These are phyloP conservation scores for Plasmodium sp. DNA, from an alignment of 169 alveolate species.

Conservation along the genomic window DNA sequence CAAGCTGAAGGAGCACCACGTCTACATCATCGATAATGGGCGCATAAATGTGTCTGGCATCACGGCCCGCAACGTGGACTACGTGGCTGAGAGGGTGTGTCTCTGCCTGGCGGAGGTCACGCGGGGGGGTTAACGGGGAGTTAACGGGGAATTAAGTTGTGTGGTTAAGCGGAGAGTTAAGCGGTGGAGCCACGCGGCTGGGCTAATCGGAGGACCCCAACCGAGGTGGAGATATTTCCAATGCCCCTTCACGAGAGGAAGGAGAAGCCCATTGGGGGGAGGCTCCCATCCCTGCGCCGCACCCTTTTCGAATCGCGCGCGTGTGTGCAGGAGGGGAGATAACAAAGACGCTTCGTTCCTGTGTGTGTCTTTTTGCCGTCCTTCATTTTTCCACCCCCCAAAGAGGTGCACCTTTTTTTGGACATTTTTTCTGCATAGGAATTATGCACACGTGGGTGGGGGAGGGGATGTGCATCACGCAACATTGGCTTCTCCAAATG, in stretches of 20 bases:
- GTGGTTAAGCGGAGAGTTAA: background rate
- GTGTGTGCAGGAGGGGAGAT: background rate
- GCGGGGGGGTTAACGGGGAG: background rate
- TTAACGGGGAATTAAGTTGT: background rate
- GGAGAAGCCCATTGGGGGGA: background rate
- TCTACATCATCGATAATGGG: conserved; percentile 54
- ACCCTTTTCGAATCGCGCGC: background rate
- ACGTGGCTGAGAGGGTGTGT: conserved; percentile 46
- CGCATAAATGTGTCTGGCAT: conserved; percentile 66
- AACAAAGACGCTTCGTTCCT: background rate
- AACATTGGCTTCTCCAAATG: background rate
- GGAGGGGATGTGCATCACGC: background rate
- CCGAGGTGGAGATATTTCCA: background rate
- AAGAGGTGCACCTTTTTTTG: background rate
- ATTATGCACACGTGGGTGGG: background rate
- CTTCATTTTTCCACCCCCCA: background rate
- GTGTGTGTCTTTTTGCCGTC: background rate
- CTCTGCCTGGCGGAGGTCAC: background rate
- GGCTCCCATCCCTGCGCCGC: background rate
- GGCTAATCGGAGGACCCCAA: background rate
- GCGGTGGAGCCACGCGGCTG: background rate
- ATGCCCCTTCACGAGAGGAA: background rate
- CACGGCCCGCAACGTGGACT: conserved; percentile 35
- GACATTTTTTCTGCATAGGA: background rate
- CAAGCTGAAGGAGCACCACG: conserved; percentile 30